phyloP scores from a whole-genome alignment of 176 grass and related monocot species.

The Cenchrus americanus region DNA sequence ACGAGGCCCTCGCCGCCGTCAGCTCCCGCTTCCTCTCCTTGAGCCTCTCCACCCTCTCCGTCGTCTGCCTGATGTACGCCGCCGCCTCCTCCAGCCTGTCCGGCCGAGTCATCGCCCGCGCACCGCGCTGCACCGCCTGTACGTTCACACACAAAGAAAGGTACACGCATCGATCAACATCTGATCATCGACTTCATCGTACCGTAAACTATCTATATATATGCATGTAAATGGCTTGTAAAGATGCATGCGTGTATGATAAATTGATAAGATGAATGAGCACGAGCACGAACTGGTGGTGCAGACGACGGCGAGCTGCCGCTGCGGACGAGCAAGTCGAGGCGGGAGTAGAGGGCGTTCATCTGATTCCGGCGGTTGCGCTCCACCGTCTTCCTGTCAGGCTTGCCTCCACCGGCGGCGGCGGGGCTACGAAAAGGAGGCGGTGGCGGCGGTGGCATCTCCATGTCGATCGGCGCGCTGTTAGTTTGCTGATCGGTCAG shows the following conservation, averaged over 20 bases:
- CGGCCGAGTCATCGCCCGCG: slow-evolving; percentile 43
- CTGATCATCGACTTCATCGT: too few relatives aligned
- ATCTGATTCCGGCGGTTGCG: slow-evolving; percentile 71
- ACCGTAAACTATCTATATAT: too few relatives aligned
- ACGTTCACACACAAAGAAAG: neutral
- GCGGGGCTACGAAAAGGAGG: neutral
- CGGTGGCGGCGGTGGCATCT: slow-evolving; percentile 42
- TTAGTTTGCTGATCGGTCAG: neutral
- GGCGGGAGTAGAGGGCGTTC: slow-evolving; percentile 66
- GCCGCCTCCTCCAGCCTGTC: slow-evolving; percentile 66
- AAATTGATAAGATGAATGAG: neutral
- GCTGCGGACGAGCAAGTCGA: slow-evolving; percentile 58
- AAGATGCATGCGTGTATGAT: neutral
- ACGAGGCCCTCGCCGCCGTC: neutral
- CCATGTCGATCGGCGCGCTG: slow-evolving; percentile 28
- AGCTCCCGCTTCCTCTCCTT: slow-evolving; percentile 70
- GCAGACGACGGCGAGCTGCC: slow-evolving; percentile 31
- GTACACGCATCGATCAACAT: too few relatives aligned
- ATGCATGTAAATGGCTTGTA: neutral
- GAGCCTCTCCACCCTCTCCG: slow-evolving; percentile 64
- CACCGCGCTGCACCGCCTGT: neutral
- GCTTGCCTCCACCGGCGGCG: slow-evolving; percentile 21
- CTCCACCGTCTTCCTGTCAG: slow-evolving; percentile 77
- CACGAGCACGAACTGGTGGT: slow-evolving; percentile 31
- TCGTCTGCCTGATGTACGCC: slow-evolving; percentile 57